These are phyloP conservation scores for Gymnopilus dilepis DNA, from an alignment of 768 basidiomycete species.

Conservation along the genomic window DNA sequence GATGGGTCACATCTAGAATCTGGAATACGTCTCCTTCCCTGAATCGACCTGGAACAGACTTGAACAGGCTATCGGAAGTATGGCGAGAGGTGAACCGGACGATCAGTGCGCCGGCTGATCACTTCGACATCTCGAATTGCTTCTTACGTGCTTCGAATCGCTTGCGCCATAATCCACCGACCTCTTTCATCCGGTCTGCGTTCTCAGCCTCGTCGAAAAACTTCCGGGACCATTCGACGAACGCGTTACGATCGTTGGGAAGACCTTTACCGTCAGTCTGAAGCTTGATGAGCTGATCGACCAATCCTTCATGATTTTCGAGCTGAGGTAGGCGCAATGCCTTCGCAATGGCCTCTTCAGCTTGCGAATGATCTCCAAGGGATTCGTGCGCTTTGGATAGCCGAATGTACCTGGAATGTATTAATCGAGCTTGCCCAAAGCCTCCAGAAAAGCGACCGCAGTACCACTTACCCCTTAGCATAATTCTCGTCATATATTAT, in stretches of 20 bases:
- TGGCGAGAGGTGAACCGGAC: too few relatives aligned
- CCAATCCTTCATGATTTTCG: slow-evolving; percentile 18
- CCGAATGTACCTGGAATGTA: slow-evolving; percentile 19
- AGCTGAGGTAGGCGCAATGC: slow-evolving; percentile 19
- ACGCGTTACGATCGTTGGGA: not conserved
- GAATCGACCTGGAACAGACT: too few relatives aligned
- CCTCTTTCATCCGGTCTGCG: not conserved
- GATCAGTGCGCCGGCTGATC: too few relatives aligned
- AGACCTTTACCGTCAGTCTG: slow-evolving; percentile 25
- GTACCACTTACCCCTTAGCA: slow-evolving; percentile 10
- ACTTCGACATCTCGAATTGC: too few relatives aligned
- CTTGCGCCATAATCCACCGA: slow-evolving; percentile 6
- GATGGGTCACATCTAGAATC: too few relatives aligned
- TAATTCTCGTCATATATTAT: not conserved
- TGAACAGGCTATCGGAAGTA: too few relatives aligned
- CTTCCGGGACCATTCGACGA: not conserved
- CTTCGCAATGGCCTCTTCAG: slow-evolving; percentile 18
- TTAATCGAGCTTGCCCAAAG: too few relatives aligned
- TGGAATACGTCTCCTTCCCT: too few relatives aligned
- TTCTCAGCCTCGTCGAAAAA: not conserved
- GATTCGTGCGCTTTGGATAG: slow-evolving; percentile 23
- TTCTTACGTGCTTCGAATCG: not conserved
- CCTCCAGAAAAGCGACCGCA: too few relatives aligned
- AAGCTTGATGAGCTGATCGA: slow-evolving; percentile 22
- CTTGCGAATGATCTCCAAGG: slow-evolving; percentile 15